Evolutionary conservation across 306 rosid species (phyloP), one percentile per base, ranked within the genome.

Genomic region (Lupinus albus): DNA sequence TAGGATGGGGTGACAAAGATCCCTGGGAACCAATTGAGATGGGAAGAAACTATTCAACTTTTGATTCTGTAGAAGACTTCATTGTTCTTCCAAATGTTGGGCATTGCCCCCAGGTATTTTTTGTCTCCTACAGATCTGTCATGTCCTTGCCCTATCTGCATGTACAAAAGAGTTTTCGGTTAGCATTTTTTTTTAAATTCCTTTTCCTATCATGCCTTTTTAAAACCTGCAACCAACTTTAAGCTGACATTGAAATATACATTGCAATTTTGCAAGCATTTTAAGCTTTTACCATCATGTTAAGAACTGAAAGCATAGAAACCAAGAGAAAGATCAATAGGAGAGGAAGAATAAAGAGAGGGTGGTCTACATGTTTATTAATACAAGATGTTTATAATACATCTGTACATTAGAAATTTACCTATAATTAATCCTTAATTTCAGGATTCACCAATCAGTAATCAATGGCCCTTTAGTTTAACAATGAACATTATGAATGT

Each of bases 1-100:
- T 92, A 74, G 96, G 76, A 36, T 92, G 98, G 98, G 98, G 98
- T 65, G 98, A 89, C 80, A 92, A 89, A 81, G 98, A 92, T 83
- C 98, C 98, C 15, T 92, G 98, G 98, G 98, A 92, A 81, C 96
- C 98, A 42, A 70, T 92, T 45, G 91, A 89, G 55, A 81, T 87
- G 57, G 98, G 98, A 77, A 71, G 89, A 78, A 81, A 70, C 64
- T 92, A 69, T 21, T 13, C 60, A 61, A 82, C 79, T 41, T 89
- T 89, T 63, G 88, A 84, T 68, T 80, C 93, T 62, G 98, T 92
- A 8, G 93, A 92, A 84, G 95, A 86, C 73, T 92, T 89, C 13
- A 56, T 92, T 69, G 89, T 84, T 74, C 87, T 89, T 63, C 95
- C 96, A 46, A 83, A 87, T 73, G 96, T 87, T 75, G 96, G 98